A percentile compares a stretch with the other conserved stretches of the same genome.
Evolutionary conservation across 139 green algal genomes (phyloP).

Genomic region (Mesotaenium endlicherianum): DNA sequence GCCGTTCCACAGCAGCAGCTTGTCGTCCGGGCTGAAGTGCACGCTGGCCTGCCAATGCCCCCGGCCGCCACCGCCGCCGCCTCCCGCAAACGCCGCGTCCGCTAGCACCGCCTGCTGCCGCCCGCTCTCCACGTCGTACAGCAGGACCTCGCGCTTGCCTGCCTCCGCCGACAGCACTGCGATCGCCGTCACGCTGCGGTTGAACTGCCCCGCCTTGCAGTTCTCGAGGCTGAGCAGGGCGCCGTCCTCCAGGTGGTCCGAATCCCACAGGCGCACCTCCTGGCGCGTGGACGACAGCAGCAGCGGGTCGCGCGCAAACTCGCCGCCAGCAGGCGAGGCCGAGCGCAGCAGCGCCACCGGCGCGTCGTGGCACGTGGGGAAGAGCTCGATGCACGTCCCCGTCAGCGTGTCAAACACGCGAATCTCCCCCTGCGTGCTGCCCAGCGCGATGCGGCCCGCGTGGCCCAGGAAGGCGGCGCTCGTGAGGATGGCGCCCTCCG

Average conservation of each 20-base stretch:
- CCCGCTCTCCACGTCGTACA: constrained; percentile 40
- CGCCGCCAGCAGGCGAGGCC: not conserved
- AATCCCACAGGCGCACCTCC: constrained; percentile 70
- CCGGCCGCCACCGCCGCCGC: not conserved
- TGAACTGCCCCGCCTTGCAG: constrained; percentile 41
- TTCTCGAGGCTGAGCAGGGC: constrained; percentile 37
- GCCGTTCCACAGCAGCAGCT: constrained; percentile 68
- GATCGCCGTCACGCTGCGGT: not conserved
- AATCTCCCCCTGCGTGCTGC: constrained; percentile 54
- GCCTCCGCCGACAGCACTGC: constrained; percentile 3
- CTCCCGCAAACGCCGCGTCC: not conserved
- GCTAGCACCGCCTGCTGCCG: constrained; percentile 15
- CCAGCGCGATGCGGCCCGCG: constrained; percentile 52
- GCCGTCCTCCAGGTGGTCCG: constrained; percentile 41
- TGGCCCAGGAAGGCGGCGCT: constrained; percentile 57
- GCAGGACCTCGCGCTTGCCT: constrained; percentile 24
- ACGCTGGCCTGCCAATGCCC: constrained; percentile 3
- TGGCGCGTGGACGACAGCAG: constrained; percentile 59
- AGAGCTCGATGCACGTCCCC: constrained; percentile 54
- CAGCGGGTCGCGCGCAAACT: not conserved
- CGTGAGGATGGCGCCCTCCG: constrained; percentile 54
- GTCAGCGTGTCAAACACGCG: constrained; percentile 53
- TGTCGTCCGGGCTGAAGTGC: constrained; percentile 54
- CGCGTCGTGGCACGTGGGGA: constrained; percentile 44
- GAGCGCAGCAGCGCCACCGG: constrained; percentile 56